Percentiles rank a stretch among this genome's conserved stretches.
phyloP scores from a whole-genome alignment of 805 yeast genomes.

The Wickerhamiella azyma region DNA sequence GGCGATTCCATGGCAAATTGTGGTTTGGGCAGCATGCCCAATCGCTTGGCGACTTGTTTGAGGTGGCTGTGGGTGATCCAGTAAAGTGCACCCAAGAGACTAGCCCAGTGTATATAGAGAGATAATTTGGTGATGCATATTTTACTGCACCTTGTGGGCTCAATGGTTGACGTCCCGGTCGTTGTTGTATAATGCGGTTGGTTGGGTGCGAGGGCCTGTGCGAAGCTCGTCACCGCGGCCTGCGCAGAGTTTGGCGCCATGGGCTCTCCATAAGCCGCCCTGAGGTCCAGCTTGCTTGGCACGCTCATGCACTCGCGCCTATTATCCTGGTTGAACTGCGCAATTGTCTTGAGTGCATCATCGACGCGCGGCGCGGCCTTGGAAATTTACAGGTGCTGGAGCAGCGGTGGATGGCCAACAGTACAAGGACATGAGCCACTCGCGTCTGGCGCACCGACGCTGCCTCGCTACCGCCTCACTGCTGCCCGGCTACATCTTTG shows the following conservation, averaged over 20 bases:
- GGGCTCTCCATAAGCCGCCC: conserved; percentile 8
- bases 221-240: too few species aligned
- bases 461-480: too few species aligned
- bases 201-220: too few species aligned
- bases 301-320: conserved; percentile 15
- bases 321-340: conserved; percentile 23
- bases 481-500: too few species aligned
- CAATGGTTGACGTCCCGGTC: too few species aligned
- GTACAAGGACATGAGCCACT: too few species aligned
- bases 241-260: too few species aligned
- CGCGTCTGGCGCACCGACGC: too few species aligned
- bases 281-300: conserved; percentile 15
- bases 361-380: conserved; percentile 10
- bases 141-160: too few species aligned
- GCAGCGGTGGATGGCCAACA: too few species aligned
- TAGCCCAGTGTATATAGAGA: background rate
- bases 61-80: background rate
- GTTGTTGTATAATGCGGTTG: too few species aligned
- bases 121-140: too few species aligned
- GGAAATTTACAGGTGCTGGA: conserved; percentile 48
- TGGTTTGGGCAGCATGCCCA: conserved; percentile 28
- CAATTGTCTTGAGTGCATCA: conserved; percentile 23
- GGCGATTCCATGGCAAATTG: conserved; percentile 28
- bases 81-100: background rate
- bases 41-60: background rate